Evolutionary conservation across 805 yeast genomes (phyloP).

Genomic region (Komagataella populi): DNA sequence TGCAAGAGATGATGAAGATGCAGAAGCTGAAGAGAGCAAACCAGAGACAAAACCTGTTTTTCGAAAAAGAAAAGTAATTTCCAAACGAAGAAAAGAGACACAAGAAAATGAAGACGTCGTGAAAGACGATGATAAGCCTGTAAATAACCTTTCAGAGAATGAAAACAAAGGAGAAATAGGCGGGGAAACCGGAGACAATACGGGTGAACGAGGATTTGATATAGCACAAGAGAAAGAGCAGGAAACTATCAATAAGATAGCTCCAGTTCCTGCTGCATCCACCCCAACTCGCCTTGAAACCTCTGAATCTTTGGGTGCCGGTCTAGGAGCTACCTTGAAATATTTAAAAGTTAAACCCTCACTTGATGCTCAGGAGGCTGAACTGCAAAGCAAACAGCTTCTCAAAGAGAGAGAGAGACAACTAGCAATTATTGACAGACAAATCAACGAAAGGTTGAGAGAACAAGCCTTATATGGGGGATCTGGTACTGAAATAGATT

Average conservation of each 20-base stretch:
- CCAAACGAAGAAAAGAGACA: not conserved
- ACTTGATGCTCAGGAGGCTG: slow-evolving; percentile 8
- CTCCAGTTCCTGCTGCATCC: not conserved
- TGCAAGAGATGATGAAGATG: slow-evolving; percentile 5
- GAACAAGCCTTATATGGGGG: not conserved
- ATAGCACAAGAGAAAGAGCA: not conserved
- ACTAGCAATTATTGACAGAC: not conserved
- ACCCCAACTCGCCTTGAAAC: not conserved
- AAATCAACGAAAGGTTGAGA: slow-evolving; percentile 2
- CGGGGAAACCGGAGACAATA: not conserved
- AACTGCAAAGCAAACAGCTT: slow-evolving; percentile 5
- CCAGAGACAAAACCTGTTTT: not conserved
- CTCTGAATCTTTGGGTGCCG: slow-evolving; percentile 8
- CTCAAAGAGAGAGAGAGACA: not conserved
- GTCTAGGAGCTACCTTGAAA: slow-evolving; percentile 22
- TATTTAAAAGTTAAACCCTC: slow-evolving; percentile 9
- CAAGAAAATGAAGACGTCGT: slow-evolving; percentile 16
- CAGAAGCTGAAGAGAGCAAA: slow-evolving; percentile 13
- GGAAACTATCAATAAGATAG: not conserved
- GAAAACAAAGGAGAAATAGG: not conserved
- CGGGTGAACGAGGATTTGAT: not conserved
- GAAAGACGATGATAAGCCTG: not conserved
- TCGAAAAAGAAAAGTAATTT: not conserved
- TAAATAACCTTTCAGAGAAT: slow-evolving; percentile 14
- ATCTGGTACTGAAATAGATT: not conserved